These are phyloP conservation scores for Melastoma candidum DNA, from an alignment of 441 rosid genomes.

Conservation along the genomic window DNA sequence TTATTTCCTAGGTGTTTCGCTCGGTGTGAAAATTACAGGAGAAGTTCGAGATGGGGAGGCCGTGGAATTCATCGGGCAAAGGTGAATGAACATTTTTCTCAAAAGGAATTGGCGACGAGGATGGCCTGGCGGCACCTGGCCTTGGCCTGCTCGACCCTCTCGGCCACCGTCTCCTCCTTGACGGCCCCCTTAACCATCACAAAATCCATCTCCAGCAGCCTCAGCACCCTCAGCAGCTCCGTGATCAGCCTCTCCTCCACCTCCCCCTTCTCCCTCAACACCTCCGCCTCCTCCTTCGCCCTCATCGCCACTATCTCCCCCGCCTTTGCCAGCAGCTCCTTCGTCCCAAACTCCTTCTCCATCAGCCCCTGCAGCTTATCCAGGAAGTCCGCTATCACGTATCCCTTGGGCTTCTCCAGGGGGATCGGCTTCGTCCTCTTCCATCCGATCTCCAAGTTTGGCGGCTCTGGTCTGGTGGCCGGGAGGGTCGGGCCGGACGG, in stretches of 20 bases:
- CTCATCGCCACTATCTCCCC: conserved; percentile 88
- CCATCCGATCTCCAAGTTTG: conserved; percentile 82
- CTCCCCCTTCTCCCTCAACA: conserved; percentile 65
- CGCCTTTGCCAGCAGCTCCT: conserved; percentile 57
- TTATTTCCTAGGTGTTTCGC: too few species aligned
- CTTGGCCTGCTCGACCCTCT: conserved; percentile 73
- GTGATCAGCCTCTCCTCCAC: conserved; percentile 85
- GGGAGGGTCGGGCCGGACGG: conserved; percentile 23
- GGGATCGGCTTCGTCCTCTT: conserved; percentile 56
- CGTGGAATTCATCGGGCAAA: too few species aligned
- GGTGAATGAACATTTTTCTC: too few species aligned
- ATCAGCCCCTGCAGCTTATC: conserved; percentile 63
- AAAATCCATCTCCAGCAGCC: conserved; percentile 94
- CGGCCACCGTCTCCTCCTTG: conserved; percentile 57
- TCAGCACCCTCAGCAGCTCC: conserved; percentile 74
- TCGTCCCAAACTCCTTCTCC: conserved; percentile 71
- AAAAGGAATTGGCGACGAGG: conserved; percentile 73
- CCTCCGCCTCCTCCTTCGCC: conserved; percentile 82
- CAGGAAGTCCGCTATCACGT: conserved; percentile 73
- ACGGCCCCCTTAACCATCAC: conserved; percentile 92
- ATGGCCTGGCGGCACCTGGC: conserved; percentile 93
- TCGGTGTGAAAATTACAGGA: too few species aligned
- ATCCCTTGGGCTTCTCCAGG: conserved; percentile 68
- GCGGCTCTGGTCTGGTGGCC: conserved; percentile 47
- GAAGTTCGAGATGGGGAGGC: too few species aligned